phyloP scores from a whole-genome alignment of 1,284 basidiomycete species.

The Sporisorium sorghi region DNA sequence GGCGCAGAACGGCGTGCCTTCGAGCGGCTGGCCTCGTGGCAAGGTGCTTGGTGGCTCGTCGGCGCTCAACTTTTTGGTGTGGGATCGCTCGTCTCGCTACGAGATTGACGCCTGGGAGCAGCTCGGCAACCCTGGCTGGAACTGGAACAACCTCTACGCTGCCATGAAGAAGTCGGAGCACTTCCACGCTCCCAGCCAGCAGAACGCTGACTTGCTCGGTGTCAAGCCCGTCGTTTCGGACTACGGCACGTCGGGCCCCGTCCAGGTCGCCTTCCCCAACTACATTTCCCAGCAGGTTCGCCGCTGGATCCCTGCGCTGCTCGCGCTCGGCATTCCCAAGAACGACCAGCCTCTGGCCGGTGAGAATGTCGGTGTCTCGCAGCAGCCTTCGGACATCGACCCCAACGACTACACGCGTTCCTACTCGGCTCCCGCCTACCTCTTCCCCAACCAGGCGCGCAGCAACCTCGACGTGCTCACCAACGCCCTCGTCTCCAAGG shows the following conservation, averaged over 20 bases:
- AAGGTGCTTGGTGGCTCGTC: slow-evolving; percentile 67
- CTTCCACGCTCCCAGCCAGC: slow-evolving; percentile 59
- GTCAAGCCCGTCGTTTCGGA: slow-evolving; percentile 52
- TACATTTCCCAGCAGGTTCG: slow-evolving; percentile 58
- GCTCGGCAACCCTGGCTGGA: slow-evolving; percentile 64
- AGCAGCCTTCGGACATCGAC: slow-evolving; percentile 64
- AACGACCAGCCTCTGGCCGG: slow-evolving; percentile 57
- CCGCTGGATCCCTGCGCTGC: slow-evolving; percentile 52
- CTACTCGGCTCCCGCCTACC: slow-evolving; percentile 63
- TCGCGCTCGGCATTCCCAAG: slow-evolving; percentile 48
- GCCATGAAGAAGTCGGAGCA: slow-evolving; percentile 70
- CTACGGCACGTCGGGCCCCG: slow-evolving; percentile 63
- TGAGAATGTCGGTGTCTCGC: slow-evolving; percentile 60
- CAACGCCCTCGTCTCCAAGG: slow-evolving; percentile 56
- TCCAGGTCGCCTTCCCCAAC: slow-evolving; percentile 63
- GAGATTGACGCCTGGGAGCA: slow-evolving; percentile 68
- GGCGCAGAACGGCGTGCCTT: slow-evolving; percentile 44
- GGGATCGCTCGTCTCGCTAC: slow-evolving; percentile 63
- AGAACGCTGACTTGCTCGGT: slow-evolving; percentile 53
- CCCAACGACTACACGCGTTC: slow-evolving; percentile 61
- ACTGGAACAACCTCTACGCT: slow-evolving; percentile 68
- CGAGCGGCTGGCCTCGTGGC: slow-evolving; percentile 62
- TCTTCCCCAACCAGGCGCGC: slow-evolving; percentile 56
- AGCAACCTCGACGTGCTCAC: slow-evolving; percentile 58
- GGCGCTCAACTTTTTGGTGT: slow-evolving; percentile 69